phyloP scores from a whole-genome alignment of 2,329 filamentous ascomycete species.

The Ploettnerulaceae sp. region DNA sequence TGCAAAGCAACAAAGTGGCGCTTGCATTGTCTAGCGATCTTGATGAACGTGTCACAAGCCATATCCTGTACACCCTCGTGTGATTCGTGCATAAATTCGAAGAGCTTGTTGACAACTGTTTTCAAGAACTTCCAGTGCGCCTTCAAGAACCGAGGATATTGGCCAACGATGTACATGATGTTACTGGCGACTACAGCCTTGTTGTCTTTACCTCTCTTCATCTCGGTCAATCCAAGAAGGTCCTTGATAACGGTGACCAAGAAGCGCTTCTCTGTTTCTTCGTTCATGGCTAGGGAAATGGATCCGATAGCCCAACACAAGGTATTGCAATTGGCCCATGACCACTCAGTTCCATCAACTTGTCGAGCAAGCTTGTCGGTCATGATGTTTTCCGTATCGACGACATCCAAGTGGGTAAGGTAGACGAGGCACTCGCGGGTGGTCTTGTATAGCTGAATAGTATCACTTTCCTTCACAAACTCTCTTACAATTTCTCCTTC shows the following conservation, averaged over 20 bases:
- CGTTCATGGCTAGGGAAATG: constrained; percentile 98
- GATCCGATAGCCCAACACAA: constrained; percentile 99
- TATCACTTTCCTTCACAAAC: constrained; percentile 99
- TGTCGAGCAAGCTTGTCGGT: constrained; percentile 95
- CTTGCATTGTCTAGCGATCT: constrained; percentile 97
- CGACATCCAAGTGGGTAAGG: constrained; percentile 92
- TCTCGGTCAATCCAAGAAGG: constrained; percentile 90
- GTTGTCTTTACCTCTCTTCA: constrained; percentile 99
- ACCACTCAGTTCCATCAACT: constrained; percentile 95
- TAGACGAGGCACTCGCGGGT: constrained; percentile 96
- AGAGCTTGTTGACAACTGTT: constrained; percentile 98
- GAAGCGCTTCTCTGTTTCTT: constrained; percentile 98
- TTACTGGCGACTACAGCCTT: constrained; percentile 98
- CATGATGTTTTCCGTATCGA: constrained; percentile 98
- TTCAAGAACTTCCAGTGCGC: constrained; percentile 99
- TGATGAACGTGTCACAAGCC: constrained; percentile 99
- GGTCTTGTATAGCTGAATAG: constrained; percentile 98
- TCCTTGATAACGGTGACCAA: constrained; percentile 98
- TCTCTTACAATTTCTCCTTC: constrained; percentile 98
- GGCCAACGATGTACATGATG: constrained; percentile 99
- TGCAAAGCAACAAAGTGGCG: constrained; percentile 96
- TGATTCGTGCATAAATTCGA: constrained; percentile 99
- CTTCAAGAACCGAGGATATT: constrained; percentile 97
- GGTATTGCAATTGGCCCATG: constrained; percentile 99
- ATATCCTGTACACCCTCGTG: constrained; percentile 99